Evolutionary conservation across 495 filamentous ascomycete genomes (phyloP), one percentile per base, ranked within the genome.

Genomic region (Baudoinia panamericana): DNA sequence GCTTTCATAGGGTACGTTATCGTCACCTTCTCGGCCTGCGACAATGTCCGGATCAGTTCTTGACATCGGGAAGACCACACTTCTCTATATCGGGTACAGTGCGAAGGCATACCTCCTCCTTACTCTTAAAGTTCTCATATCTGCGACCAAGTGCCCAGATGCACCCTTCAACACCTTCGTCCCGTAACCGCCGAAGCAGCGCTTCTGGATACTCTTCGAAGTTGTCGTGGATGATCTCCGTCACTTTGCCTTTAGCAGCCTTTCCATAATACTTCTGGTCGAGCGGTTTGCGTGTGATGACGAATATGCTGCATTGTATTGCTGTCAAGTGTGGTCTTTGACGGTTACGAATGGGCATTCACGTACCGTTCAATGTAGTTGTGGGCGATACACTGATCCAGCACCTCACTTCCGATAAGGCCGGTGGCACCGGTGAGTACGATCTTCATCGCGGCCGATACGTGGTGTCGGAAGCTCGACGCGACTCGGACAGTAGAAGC

Each of bases 331-430:
- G n/a, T n/a, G n/a, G n/a, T n/a, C n/a, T n/a, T n/a, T n/a, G n/a
- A n/a, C n/a, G n/a, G n/a, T n/a, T n/a, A n/a, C n/a, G n/a, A n/a
- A n/a, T n/a, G n/a, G n/a, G n/a, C n/a, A n/a, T n/a, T n/a, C n/a
- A n/a, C n/a, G n/a, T n/a, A n/a, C n/a, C n/a, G 37, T 22, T 35
- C 16, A 39, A 53, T 50, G 36, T 45, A 46, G 26, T 47, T 47
- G 45, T 53, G 45, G 13, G 25, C 30, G 21, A 53, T 36, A 21
- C 32, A 29, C 27, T 53, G 50, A 13, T 45, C 36, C 29, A 53
- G 41, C 13, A 50, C 41, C 30, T 51, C 51, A 18, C 21, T 34
- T 30, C 45, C 50, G 40, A 53, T 35, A 42, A 40, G 46, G 45
- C 50, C 50, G 1, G 45, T 49, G 16, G 40, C 46, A 42, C 50